Evolutionary conservation across 1,139 yeast species (phyloP).

Genomic region (Lodderomyces beijingensis): DNA sequence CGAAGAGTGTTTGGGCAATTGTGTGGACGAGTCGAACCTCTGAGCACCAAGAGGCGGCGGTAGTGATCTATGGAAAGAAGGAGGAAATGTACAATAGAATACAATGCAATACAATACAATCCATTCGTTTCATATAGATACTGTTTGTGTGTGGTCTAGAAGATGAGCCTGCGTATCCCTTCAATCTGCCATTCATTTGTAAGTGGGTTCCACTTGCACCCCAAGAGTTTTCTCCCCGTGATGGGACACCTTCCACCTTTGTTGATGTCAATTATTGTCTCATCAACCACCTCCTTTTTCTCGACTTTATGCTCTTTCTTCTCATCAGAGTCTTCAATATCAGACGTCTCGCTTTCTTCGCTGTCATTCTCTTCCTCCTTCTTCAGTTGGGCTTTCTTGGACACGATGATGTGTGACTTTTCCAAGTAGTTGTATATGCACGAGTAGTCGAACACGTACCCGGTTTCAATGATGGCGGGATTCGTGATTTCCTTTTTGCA

Average conservation of each 20-base stretch:
- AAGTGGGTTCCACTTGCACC: constrained; percentile 62
- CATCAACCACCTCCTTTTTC: constrained; percentile 20
- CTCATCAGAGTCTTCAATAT: constrained; percentile 8
- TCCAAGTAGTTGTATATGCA: constrained; percentile 71
- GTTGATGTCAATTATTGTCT: constrained; percentile 18
- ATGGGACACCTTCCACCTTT: constrained; percentile 83
- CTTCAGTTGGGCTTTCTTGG: constrained; percentile 17
- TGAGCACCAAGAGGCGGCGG: too few relatives aligned
- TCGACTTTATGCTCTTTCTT: constrained; percentile 8
- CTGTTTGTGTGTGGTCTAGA: constrained; percentile 23
- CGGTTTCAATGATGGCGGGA: constrained; percentile 89
- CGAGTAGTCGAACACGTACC: constrained; percentile 83
- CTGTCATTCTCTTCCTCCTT: constrained; percentile 19
- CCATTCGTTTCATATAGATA: too few relatives aligned
- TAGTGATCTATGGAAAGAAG: too few relatives aligned
- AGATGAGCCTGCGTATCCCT: constrained; percentile 69
- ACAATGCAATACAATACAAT: too few relatives aligned
- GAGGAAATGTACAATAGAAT: too few relatives aligned
- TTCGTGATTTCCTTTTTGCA: constrained; percentile 63
- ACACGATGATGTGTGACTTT: constrained; percentile 37
- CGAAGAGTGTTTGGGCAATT: too few relatives aligned
- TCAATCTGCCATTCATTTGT: constrained; percentile 65
- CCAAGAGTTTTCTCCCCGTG: constrained; percentile 67
- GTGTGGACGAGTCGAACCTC: too few relatives aligned
- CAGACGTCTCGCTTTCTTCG: constrained; percentile 11